These are phyloP conservation scores for Fraxinus sp. DNA, from an alignment of 305 asterid species.

Conservation along the genomic window DNA sequence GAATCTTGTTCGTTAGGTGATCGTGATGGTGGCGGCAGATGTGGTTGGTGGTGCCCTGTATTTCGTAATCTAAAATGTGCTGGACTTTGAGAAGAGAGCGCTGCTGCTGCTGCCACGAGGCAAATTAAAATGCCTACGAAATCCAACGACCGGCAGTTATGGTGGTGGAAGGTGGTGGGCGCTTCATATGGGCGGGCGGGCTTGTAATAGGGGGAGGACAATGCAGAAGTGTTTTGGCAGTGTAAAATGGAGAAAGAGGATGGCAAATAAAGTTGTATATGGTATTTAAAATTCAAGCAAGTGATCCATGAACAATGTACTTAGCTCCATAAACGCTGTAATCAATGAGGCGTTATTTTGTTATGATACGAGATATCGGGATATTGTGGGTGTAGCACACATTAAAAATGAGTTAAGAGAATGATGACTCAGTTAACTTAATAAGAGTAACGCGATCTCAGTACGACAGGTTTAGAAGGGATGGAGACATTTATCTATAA, in stretches of 20 bases:
- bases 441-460: background rate
- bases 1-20: slow-evolving; percentile 12
- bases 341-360: slow-evolving; percentile 29
- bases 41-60: slow-evolving; percentile 16
- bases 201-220: background rate
- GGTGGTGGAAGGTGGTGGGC: slow-evolving; percentile 12
- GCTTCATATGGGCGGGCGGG: slow-evolving; percentile 23
- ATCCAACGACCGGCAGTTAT: slow-evolving; percentile 16
- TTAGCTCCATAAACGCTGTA: slow-evolving; percentile 31
- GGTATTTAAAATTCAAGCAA: slow-evolving; percentile 45
- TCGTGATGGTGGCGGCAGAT: background rate
- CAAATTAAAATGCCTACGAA: slow-evolving; percentile 19
- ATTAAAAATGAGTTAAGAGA: background rate
- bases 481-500: too few species aligned
- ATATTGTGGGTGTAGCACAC: background rate
- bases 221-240: background rate
- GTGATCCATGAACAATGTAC: slow-evolving; percentile 41
- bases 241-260: slow-evolving; percentile 20
- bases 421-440: background rate
- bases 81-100: background rate
- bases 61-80: slow-evolving; percentile 6
- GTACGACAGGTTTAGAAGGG: background rate
- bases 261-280: slow-evolving; percentile 17
- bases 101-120: slow-evolving; percentile 26
- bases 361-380: background rate